A percentile compares a stretch with the other conserved stretches of the same genome.
Evolutionary conservation across 139 green algal species (phyloP).

Genomic region (Chlamydomonas sp.): DNA sequence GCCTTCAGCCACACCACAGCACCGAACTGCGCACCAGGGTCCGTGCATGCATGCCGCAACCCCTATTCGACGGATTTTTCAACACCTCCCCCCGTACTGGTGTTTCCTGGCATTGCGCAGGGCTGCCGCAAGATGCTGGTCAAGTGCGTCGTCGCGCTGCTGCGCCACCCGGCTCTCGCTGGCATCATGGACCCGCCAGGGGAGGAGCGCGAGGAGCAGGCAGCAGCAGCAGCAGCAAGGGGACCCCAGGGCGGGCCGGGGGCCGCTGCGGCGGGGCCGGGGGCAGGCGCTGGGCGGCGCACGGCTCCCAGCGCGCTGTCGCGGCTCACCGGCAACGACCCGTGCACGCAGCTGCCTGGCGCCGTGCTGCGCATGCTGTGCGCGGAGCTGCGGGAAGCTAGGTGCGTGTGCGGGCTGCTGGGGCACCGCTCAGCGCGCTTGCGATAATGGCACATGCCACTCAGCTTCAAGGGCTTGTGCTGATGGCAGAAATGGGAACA

Average conservation of each 20-base stretch:
- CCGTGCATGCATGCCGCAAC: neutral
- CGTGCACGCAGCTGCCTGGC: conserved; percentile 1
- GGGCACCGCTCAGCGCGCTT: too few species aligned
- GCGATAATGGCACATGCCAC: too few species aligned
- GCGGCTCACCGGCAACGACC: conserved; percentile 7
- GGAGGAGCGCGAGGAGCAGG: neutral
- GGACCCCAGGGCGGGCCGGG: neutral
- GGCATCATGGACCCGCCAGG: neutral
- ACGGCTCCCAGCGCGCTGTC: neutral
- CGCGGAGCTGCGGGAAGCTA: neutral
- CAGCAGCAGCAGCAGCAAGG: neutral
- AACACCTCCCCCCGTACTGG: too few species aligned
- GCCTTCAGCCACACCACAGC: too few species aligned
- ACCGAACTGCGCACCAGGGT: too few species aligned
- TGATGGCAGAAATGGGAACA: too few species aligned
- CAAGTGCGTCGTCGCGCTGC: neutral
- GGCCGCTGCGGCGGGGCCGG: too few species aligned
- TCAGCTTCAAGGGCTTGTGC: too few species aligned
- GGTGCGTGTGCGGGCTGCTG: neutral
- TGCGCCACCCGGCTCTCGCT: neutral
- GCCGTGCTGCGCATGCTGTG: neutral
- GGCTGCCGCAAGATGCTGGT: conserved; percentile 19
- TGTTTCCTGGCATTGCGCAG: neutral
- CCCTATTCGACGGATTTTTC: neutral
- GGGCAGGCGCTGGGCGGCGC: too few species aligned